Base-by-base conservation (phyloP, 805 yeast genomes). In the Saturnispora serradocipensis region DNA sequence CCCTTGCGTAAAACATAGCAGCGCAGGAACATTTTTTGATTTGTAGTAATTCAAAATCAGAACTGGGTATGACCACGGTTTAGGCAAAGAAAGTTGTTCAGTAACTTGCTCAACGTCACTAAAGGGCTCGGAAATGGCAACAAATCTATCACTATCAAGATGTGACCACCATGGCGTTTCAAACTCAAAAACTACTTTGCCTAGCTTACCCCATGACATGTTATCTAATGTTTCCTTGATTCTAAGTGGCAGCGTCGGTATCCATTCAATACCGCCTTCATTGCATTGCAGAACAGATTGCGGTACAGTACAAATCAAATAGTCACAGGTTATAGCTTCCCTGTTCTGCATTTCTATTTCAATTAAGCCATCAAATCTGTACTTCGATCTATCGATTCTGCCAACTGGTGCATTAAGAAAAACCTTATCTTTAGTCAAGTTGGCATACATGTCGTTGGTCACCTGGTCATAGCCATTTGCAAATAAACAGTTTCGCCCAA, bases 401-500 rank as follows among this genome's bases (percentile, higher is more conserved):
- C 36, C 61, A 3, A 78, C 86, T 45, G 67, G 75, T 2, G 73
- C 67, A 15, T 71, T 66, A 22, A 76, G 62, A 3, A 58, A 55
- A 2, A 86, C 58, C 32, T 67, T 62, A 0, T 68, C 65, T 3
- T 55, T 5, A 10, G 81, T 76, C 16, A 84, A 57, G 6, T 63
- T 56, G 2, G 60, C 55, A 2, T 63, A 62, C 28, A 80, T 72
- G 49, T 76, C 69, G 6, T 78, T 68, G 20, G 83, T 65, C 1
- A 88, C 67, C 11, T 63, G 59, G 46, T 72, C 77, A 64, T 82
- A 84, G 0, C 88, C 87, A 56, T 77, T 74, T 47, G 74, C 62
- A 46, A 84, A 84, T 55, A 79, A 71, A n/a, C 89, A 81, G 61
- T 89, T 83, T 58, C 96, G 72, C 1, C 97, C 96, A 48, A 79